phyloP scores from a whole-genome alignment of 495 filamentous ascomycete species.

The Penicillium cataractarum region DNA sequence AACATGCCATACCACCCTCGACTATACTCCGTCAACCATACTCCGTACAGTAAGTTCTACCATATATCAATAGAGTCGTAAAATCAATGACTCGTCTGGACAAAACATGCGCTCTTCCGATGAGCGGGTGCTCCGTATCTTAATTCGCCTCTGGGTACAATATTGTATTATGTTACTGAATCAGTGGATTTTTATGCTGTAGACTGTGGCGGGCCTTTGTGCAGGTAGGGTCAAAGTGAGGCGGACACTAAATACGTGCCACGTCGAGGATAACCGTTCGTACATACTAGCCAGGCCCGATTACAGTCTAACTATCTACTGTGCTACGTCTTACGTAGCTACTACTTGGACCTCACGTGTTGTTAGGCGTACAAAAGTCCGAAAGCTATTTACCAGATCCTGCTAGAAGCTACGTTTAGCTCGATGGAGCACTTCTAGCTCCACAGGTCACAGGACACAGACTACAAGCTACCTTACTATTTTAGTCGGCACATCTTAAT shows the following conservation, averaged over 20 bases:
- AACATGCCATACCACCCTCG: no score
- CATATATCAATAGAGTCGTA: not conserved
- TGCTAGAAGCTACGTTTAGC: not conserved
- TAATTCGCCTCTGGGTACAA: no score
- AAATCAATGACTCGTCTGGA: constrained; percentile 5
- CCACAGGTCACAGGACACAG: not conserved
- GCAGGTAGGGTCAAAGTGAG: constrained; percentile 17
- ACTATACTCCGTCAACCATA: not conserved
- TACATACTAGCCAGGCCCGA: not conserved
- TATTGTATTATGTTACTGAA: no score
- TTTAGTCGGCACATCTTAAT: no score
- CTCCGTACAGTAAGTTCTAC: no score
- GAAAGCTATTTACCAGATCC: not conserved
- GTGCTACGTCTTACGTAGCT: no score
- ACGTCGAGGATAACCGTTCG: constrained; percentile 10
- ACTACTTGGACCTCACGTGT: not conserved
- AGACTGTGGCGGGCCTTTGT: not conserved
- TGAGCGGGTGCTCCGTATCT: not conserved
- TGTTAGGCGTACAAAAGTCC: not conserved
- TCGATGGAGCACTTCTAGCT: not conserved
- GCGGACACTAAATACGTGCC: constrained; percentile 12
- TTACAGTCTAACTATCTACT: not conserved
- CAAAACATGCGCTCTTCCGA: constrained; percentile 11
- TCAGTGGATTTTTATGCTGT: no score
- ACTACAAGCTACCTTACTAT: no score